A percentile compares a stretch with the other conserved stretches of the same genome.
Evolutionary conservation across 371 early-diverging fungal genomes (phyloP).

Genomic region (Zopfochytrium polystomum): DNA sequence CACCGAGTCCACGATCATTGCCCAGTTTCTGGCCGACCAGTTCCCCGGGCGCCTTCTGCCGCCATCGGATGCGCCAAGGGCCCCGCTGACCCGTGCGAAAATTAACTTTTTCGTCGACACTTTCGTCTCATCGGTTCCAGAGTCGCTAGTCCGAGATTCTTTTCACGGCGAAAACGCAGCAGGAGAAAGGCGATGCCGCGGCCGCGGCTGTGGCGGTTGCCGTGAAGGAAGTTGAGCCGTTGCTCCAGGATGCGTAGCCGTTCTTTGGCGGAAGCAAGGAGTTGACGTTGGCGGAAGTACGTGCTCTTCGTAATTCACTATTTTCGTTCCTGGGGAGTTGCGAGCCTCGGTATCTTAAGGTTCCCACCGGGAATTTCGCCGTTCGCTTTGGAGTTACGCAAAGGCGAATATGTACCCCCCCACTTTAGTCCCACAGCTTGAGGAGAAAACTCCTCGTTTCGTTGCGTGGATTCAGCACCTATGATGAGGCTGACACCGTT

Average conservation of each 20-base stretch:
- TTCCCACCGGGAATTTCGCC: slow-evolving; percentile 9
- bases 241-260: neutral
- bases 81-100: slow-evolving; percentile 4
- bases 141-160: slow-evolving; percentile 6
- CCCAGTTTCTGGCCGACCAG: slow-evolving; percentile 11
- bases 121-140: slow-evolving; percentile 10
- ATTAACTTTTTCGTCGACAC: slow-evolving; percentile 9
- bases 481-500: slow-evolving; percentile 6
- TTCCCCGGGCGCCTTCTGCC: slow-evolving; percentile 1
- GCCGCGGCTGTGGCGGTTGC: slow-evolving; percentile 4
- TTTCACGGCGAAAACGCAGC: neutral
- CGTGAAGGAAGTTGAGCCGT: slow-evolving; percentile 10
- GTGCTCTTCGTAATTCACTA: neutral
- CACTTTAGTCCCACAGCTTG: neutral
- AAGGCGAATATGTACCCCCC: slow-evolving; percentile 7
- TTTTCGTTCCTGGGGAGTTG: neutral
- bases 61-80: slow-evolving; percentile 1
- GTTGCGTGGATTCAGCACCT: slow-evolving; percentile 4
- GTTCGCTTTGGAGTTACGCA: neutral
- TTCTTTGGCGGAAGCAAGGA: slow-evolving; percentile 13
- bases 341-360: neutral
- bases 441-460: slow-evolving; percentile 2
- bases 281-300: slow-evolving; percentile 8
- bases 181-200: neutral
- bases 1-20: slow-evolving; percentile 8